Evolutionary conservation across 2,329 filamentous ascomycete species (phyloP), one percentile per base, ranked within the genome.

Genomic region (Ophiostoma populinum): DNA sequence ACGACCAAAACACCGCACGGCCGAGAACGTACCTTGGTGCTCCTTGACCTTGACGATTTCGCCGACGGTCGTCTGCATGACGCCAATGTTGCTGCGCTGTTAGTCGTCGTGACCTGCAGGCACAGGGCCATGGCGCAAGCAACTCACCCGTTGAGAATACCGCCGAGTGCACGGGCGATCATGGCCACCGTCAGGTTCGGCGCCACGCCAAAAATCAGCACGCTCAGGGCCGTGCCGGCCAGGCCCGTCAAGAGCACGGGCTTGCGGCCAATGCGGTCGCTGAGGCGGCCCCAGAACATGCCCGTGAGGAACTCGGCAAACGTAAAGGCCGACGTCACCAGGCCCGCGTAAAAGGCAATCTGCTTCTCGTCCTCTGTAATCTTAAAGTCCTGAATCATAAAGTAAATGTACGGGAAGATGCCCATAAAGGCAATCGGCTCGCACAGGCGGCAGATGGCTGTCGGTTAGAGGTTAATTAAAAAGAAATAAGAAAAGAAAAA

Each of bases 361-460:
- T 80, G 74, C 47, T 68, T 75, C 43, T 79, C 64, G 51, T 85
- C 74, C 31, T 81, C 65, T 42, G 85, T 81, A 51, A 93, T 76
- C 49, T 80, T 65, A 57, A 95, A 95, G 42, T 85, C 83, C 49
- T 85, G 67, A 47, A 95, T 79, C 90, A 98, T 95, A 62, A 80
- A 87, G 62, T 93, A 95, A 47, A 92, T 85, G 56, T 95, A 98
- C 2, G 90, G 90, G 53, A 98, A 95, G 47, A 95, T 94, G 36
- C 86, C 94, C 83, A 94, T 95, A 65, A 98, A 95, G 6, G 90
- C 90, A 55, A 98, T 95, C 35, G 90, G 90, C 55, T 98, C 90
- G 64, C 85, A 94, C 62, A 98, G 87, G 51, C 90, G 78, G 59
- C 86, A 93, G 50, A 93, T 67, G 30, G 85, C 86, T 92, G 43